Percentiles rank a stretch among this genome's conserved stretches.
These are phyloP conservation scores for Auriscalpium vulgare DNA, from an alignment of 768 basidiomycete species.

Conservation along the genomic window DNA sequence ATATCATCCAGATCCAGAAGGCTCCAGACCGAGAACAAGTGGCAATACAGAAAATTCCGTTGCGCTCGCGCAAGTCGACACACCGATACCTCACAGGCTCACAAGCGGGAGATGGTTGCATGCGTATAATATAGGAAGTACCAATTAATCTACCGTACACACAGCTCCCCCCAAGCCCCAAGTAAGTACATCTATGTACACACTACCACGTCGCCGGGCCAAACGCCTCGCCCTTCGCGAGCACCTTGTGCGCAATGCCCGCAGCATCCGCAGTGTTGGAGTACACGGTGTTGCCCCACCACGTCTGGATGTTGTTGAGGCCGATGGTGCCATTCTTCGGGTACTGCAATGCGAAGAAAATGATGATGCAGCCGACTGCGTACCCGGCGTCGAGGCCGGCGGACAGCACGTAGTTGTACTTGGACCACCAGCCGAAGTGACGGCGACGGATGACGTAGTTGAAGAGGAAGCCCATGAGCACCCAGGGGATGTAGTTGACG, in stretches of 20 bases:
- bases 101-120: too few relatives aligned
- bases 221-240: constrained; percentile 5
- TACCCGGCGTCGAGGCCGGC: constrained; percentile 68
- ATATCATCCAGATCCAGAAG: too few relatives aligned
- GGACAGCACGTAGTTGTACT: constrained; percentile 52
- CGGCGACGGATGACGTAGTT: constrained; percentile 30
- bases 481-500: constrained; percentile 32
- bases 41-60: too few relatives aligned
- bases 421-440: constrained; percentile 32
- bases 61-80: too few relatives aligned
- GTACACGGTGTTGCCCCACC: constrained; percentile 63
- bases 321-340: constrained; percentile 57
- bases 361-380: constrained; percentile 44
- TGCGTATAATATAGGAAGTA: too few relatives aligned
- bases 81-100: too few relatives aligned
- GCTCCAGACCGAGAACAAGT: too few relatives aligned
- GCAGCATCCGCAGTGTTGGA: constrained; percentile 24
- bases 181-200: too few relatives aligned
- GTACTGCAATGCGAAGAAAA: constrained; percentile 61
- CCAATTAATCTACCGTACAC: too few relatives aligned
- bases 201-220: constrained; percentile 11
- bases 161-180: too few relatives aligned
- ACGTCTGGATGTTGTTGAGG: constrained; percentile 38
- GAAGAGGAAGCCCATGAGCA: constrained; percentile 29
- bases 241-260: constrained; percentile 7